Evolutionary conservation across 83 land plant genomes (phyloP).

Genomic region (Larix sibirica): DNA sequence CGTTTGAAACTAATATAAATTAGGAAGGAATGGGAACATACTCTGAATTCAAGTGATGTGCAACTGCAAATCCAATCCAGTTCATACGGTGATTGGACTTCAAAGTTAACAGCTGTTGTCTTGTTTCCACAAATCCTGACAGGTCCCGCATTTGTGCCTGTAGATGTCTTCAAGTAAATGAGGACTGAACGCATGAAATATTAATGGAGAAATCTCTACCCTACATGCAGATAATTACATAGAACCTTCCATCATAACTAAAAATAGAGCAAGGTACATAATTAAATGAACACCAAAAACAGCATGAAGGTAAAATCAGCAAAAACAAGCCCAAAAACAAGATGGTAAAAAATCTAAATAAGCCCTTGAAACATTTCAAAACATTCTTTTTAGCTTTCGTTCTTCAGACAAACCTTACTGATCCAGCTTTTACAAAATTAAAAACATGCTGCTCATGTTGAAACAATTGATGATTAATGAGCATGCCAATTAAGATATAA

Average conservation of each 20-base stretch:
- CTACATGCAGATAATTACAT: not conserved
- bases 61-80: conserved; percentile 96
- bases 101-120: conserved; percentile 81
- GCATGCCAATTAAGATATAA: not conserved
- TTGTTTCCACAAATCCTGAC: conserved; percentile 94
- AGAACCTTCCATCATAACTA: not conserved
- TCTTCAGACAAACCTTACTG: not conserved
- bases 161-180: not conserved
- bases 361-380: too few species aligned
- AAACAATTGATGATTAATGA: not conserved
- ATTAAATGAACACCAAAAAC: conserved; percentile 5
- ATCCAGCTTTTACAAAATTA: not conserved
- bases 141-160: conserved; percentile 99
- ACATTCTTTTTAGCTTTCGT: not conserved
- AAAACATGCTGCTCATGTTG: not conserved
- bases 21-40: conserved; percentile 20
- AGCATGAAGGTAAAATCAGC: not conserved
- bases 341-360: too few species aligned
- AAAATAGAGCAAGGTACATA: not conserved
- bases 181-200: not conserved
- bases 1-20: not conserved
- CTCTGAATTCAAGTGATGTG: conserved; percentile 88
- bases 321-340: not conserved
- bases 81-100: conserved; percentile 98
- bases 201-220: not conserved